These are phyloP conservation scores for Boletellus sp. DNA, from an alignment of 1,284 basidiomycete genomes.

Conservation along the genomic window DNA sequence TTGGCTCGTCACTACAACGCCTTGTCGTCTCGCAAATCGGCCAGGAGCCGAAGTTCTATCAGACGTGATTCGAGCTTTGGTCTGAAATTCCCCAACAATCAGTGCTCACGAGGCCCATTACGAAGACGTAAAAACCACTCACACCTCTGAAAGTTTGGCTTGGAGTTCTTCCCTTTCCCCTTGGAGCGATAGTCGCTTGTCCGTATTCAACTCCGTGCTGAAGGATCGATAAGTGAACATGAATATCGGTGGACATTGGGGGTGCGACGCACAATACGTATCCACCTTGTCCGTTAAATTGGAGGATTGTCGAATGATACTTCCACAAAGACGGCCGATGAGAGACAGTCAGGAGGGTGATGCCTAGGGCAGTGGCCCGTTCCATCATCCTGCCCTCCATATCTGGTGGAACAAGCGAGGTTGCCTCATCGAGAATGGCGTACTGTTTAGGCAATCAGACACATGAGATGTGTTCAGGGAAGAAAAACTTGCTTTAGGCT, in stretches of 20 bases:
- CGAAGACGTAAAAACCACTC: constrained; percentile 27
- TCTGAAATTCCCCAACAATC: constrained; percentile 36
- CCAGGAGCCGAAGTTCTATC: constrained; percentile 52
- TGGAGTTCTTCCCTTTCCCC: constrained; percentile 90
- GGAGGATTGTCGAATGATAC: constrained; percentile 89
- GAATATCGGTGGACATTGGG: background rate
- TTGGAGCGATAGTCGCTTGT: constrained; percentile 87
- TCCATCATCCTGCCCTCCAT: constrained; percentile 97
- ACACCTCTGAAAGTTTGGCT: constrained; percentile 78
- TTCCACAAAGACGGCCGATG: constrained; percentile 94
- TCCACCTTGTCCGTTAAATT: constrained; percentile 81
- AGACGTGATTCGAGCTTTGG: constrained; percentile 80
- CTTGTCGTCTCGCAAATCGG: constrained; percentile 10
- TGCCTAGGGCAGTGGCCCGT: constrained; percentile 81
- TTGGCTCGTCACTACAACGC: background rate
- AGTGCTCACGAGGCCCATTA: constrained; percentile 1
- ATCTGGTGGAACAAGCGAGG: constrained; percentile 88
- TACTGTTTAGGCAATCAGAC: constrained; percentile 51
- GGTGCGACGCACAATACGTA: constrained; percentile 72
- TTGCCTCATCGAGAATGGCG: constrained; percentile 95
- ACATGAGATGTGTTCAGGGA: background rate
- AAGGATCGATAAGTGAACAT: constrained; percentile 1
- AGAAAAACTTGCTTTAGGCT: constrained; percentile 66
- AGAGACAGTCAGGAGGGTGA: constrained; percentile 88
- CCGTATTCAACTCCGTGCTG: constrained; percentile 87